phyloP scores from a whole-genome alignment of 2,329 filamentous ascomycete genomes.

The Drechslerella stenobrocha region DNA sequence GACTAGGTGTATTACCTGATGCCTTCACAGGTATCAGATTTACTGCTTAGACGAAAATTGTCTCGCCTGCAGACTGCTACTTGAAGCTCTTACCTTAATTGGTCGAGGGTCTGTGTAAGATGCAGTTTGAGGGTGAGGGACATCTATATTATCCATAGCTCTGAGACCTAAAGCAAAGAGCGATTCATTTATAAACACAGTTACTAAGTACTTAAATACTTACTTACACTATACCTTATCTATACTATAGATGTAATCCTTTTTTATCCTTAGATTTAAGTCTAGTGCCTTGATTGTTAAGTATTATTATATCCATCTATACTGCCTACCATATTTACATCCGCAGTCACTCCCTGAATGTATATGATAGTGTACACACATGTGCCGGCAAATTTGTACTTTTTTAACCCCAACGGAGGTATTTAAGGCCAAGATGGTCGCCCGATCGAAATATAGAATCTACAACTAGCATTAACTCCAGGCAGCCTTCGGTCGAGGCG shows the following conservation, averaged over 20 bases:
- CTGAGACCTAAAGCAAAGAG: background rate
- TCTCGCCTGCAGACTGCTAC: conserved; percentile 49
- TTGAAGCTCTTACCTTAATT: conserved; percentile 19
- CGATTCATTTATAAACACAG: background rate
- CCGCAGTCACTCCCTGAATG: too few relatives aligned
- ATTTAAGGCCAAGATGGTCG: too few relatives aligned
- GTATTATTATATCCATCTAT: background rate
- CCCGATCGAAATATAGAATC: too few relatives aligned
- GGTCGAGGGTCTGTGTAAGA: conserved; percentile 20
- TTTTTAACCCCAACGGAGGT: too few relatives aligned
- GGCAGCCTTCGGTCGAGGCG: background rate
- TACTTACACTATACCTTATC: background rate
- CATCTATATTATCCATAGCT: conserved; percentile 13
- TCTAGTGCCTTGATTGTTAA: too few relatives aligned
- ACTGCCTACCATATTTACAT: background rate
- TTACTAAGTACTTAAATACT: background rate
- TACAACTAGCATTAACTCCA: too few relatives aligned
- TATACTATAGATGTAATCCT: too few relatives aligned
- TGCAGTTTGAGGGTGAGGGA: conserved; percentile 47
- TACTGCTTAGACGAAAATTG: background rate
- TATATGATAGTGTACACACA: too few relatives aligned
- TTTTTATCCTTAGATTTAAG: too few relatives aligned
- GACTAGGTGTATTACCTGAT: conserved; percentile 3
- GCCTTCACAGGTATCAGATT: conserved; percentile 3
- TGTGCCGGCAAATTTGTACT: too few relatives aligned